phyloP scores from a whole-genome alignment of 2,329 filamentous ascomycete genomes.

The Aspergillus transmontanensis region DNA sequence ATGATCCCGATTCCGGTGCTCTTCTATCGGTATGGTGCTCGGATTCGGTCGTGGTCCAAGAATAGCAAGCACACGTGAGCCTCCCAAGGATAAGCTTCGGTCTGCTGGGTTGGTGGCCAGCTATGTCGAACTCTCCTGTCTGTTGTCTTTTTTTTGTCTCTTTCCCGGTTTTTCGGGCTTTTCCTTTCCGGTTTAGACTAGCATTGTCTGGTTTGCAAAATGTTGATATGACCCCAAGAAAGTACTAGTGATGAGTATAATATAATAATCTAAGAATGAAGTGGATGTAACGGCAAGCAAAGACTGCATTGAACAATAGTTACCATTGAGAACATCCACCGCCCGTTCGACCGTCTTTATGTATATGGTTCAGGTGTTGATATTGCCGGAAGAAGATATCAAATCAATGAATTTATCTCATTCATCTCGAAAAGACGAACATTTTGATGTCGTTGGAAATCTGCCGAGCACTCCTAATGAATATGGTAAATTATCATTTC shows the following conservation, averaged over 20 bases:
- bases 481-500: too few species aligned
- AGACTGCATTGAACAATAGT: too few species aligned
- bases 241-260: neutral
- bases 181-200: neutral
- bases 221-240: neutral
- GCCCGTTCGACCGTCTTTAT: too few species aligned
- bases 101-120: neutral
- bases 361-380: too few species aligned
- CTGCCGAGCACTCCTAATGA: too few species aligned
- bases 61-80: neutral
- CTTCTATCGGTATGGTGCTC: neutral
- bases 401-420: too few species aligned
- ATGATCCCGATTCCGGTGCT: neutral
- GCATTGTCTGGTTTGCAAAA: neutral
- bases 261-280: neutral
- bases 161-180: neutral
- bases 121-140: neutral
- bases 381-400: too few species aligned
- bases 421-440: too few species aligned
- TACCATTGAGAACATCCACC: too few species aligned
- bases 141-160: neutral
- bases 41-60: neutral
- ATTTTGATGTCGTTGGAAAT: too few species aligned
- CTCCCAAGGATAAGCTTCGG: too few species aligned
- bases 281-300: too few species aligned